These are phyloP conservation scores for Kwoniella pini DNA, from an alignment of 768 basidiomycete species.

Conservation along the genomic window DNA sequence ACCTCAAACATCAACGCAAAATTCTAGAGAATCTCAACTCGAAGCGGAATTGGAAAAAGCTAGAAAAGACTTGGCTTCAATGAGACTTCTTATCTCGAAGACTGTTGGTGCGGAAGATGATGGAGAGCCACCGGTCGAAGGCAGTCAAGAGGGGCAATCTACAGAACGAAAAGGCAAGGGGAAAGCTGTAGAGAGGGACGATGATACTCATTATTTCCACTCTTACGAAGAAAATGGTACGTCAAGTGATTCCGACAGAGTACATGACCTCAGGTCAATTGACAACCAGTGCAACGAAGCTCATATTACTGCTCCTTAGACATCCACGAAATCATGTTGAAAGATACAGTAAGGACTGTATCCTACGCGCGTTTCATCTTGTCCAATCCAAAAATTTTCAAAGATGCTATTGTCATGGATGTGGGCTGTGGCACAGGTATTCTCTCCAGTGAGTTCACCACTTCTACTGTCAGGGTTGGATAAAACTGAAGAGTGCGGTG, in stretches of 20 bases:
- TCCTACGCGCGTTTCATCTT: conserved; percentile 91
- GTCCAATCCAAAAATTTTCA: conserved; percentile 75
- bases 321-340: conserved; percentile 95
- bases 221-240: conserved; percentile 85
- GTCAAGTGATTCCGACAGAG: conserved; percentile 14
- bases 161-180: conserved; percentile 38
- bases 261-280: no score
- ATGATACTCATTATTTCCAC: conserved; percentile 91
- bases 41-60: conserved; percentile 66
- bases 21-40: conserved; percentile 60
- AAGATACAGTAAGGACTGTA: conserved; percentile 89
- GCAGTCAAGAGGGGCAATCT: background rate
- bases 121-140: background rate
- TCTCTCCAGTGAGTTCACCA: conserved; percentile 56
- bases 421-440: conserved; percentile 97
- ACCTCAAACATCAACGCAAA: background rate
- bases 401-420: conserved; percentile 83
- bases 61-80: conserved; percentile 61
- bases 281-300: no score
- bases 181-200: conserved; percentile 61
- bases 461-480: background rate
- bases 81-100: conserved; percentile 12
- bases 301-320: conserved; percentile 59
- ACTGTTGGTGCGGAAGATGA: conserved; percentile 18
- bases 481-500: background rate